Base-by-base conservation (phyloP, 371 early-diverging fungal species). In the Synchytrium microbalum region DNA sequence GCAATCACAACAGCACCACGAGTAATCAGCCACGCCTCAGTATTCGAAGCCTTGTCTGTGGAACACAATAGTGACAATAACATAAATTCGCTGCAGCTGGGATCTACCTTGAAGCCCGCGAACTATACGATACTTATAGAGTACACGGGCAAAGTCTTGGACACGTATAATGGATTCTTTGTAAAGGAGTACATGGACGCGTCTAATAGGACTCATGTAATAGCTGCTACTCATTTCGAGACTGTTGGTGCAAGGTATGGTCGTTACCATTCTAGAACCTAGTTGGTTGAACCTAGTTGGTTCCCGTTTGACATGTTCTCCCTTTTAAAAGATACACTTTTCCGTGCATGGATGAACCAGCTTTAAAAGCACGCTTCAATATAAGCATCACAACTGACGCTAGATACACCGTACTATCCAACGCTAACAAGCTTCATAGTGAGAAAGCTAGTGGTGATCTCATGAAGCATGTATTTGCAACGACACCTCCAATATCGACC, bases 401-500 rank as follows among this genome's bases (percentile, higher is more conserved):
- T 10, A 5, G 19, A 38, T 38, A 10, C 46, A 38, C 46, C 46
- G 46, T 38, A 5, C 46, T 38, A 5, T 38, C 46, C 5, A 38
- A 38, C 19, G 46, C 46, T 10, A 38, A 38, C 46, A 38, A 10
- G 46, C 19, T 38, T 5, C 46, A 38, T 19, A 5, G 5, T 19
- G 46, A 38, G 46, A 19, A 38, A 10, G 46, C 10, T 19, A 5
- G 19, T 38, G 46, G 46, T 19, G 19, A 38, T 10, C 19, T 5
- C 10, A 38, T 38, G 10, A 38, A 38, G 19, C 46, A 38, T 38
- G 27, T 1, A 62, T 19, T 1, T 25, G 1, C 24, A 26, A 58
- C 25, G 1, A 24, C 61, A 3, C n/a, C 19, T 5, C 24, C n/a
- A 23, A 2, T 61, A 29, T 55, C 58, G 3, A 29, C 74, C 2